A percentile compares a stretch with the other conserved stretches of the same genome.
Evolutionary conservation across 495 filamentous ascomycete species (phyloP).

Genomic region (Penicillium dipodomyicola): DNA sequence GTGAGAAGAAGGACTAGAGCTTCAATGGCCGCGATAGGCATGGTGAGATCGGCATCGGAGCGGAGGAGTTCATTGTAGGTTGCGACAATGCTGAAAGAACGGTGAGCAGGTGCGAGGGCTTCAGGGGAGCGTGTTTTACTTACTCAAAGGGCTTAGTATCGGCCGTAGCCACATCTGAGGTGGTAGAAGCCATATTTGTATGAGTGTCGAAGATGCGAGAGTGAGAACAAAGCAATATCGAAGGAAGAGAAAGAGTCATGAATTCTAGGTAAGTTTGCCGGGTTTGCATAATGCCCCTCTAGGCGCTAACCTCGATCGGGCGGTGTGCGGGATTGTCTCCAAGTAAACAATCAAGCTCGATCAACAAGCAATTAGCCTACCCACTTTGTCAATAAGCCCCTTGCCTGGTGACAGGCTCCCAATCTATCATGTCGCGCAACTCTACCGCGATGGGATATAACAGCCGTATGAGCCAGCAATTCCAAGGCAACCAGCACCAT

Average conservation of each 20-base stretch:
- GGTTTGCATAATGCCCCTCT: slow-evolving; percentile 44
- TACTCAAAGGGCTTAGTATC: slow-evolving; percentile 45
- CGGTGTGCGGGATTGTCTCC: slow-evolving; percentile 31
- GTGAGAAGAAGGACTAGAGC: slow-evolving; percentile 81
- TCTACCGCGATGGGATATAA: slow-evolving; percentile 54
- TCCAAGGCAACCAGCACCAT: slow-evolving; percentile 59
- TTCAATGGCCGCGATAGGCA: slow-evolving; percentile 95
- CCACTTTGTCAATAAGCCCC: slow-evolving; percentile 6
- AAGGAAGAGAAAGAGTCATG: slow-evolving; percentile 37
- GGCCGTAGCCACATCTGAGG: slow-evolving; percentile 24
- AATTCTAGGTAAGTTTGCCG: slow-evolving; percentile 38
- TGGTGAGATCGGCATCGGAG: slow-evolving; percentile 79
- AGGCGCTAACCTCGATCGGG: slow-evolving; percentile 38
- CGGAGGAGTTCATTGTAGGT: slow-evolving; percentile 59
- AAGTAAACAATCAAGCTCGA: slow-evolving; percentile 41
- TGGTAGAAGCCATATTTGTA: slow-evolving; percentile 38
- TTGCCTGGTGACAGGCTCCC: slow-evolving; percentile 7
- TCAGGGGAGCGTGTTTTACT: slow-evolving; percentile 14
- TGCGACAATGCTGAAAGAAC: slow-evolving; percentile 50
- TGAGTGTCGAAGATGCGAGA: background rate
- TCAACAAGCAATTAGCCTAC: slow-evolving; percentile 25
- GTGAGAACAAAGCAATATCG: slow-evolving; percentile 13
- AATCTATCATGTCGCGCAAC: slow-evolving; percentile 8
- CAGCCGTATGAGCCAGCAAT: slow-evolving; percentile 72
- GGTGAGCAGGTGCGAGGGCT: slow-evolving; percentile 18